Evolutionary conservation across 1,139 yeast species (phyloP), one percentile per base, ranked within the genome.

Genomic region (Protomyces pachydermus): DNA sequence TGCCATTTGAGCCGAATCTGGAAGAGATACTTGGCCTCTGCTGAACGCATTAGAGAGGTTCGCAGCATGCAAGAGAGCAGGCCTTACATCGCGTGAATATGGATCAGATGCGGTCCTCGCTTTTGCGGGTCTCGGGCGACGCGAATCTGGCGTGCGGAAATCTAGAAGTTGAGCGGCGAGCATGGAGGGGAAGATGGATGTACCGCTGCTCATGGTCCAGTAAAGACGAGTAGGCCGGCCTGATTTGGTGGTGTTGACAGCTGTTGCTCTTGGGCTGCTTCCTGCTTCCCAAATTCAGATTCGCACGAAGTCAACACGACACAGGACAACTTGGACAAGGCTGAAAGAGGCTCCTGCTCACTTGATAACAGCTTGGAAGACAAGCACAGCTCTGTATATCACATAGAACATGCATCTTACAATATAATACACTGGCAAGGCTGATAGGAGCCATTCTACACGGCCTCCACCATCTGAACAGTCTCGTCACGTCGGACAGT

Each of bases 401-500:
- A 38, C 16, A 38, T 16, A 38, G 14, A 38, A 38, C 42, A 38
- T 38, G 42, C 18, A 38, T 9, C 16, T 16, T 38, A 14, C n/a
- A 14, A 4, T 16, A 38, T 14, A 14, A 14, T 38, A 38, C 42
- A 38, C 42, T 3, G n/a, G 42, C 42, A 4, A 38, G 42, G n/a
- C n/a, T 4, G n/a, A 4, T 6, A 3, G 2, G 18, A 38, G 42
- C 45, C 42, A 5, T 3, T n/a, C 34, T 25, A 58, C n/a, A 58
- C 62, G 20, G 35, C 20, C 20, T 60, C 64, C 35, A 60, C 54
- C 18, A 52, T 8, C 54, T 35, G 23, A 34, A 60, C 64, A 12
- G 64, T 54, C 58, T 54, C 58, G 56, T 61, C 66, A 12, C 56
- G 37, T 37, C 61, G 50, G n/a, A 65, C 61, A 20, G 54, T 50